Conservation (phyloP, 305 asterid species). For the Ajuga reptans region DNA sequence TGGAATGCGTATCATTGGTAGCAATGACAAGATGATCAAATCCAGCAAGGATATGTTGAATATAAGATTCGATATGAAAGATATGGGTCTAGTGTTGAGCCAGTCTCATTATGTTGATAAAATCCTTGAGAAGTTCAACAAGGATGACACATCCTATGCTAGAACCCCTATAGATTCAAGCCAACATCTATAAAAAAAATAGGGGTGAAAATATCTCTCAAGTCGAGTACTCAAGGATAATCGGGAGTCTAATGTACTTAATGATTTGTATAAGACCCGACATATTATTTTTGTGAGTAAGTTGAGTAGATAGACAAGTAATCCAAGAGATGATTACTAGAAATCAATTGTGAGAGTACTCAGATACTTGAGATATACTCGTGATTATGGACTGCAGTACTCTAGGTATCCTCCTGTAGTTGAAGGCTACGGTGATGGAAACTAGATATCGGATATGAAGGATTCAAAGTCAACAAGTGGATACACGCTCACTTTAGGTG, state of each 20-base stretch:
- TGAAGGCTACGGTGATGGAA: no score
- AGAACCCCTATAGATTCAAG: background rate
- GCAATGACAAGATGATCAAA: background rate
- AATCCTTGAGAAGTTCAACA: background rate
- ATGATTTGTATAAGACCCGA: background rate
- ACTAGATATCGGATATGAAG: no score
- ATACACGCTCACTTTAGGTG: no score
- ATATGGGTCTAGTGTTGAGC: background rate
- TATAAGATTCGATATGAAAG: background rate
- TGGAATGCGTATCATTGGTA: background rate
- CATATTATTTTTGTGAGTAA: background rate
- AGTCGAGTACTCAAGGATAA: background rate
- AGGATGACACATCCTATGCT: background rate
- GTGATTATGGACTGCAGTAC: background rate
- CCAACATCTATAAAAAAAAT: background rate
- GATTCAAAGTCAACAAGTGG: no score
- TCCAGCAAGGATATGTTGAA: background rate
- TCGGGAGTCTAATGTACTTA: background rate
- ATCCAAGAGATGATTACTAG: background rate
- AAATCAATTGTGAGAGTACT: background rate
- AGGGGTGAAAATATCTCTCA: background rate
- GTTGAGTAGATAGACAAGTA: background rate
- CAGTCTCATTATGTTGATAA: background rate
- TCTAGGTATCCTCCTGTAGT: background rate
- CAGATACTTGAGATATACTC: background rate